Evolutionary conservation across 2,329 filamentous ascomycete genomes (phyloP).

Genomic region (Ascochyta fabae): DNA sequence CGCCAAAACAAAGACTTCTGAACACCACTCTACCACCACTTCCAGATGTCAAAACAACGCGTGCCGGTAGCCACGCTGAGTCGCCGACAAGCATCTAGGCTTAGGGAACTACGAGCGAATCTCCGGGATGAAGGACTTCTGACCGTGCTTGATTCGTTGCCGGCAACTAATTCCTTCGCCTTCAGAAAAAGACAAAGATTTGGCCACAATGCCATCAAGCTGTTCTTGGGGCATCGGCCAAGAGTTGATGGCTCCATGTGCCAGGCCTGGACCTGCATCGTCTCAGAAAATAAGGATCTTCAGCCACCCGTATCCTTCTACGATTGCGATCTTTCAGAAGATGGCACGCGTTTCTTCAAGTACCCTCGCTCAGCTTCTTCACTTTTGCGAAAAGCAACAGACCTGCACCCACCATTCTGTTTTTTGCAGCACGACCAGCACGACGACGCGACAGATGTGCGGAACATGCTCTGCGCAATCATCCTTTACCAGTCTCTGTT

Average conservation of each 20-base stretch:
- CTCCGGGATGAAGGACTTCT: background rate
- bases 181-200: background rate
- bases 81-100: background rate
- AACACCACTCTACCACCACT: constrained; percentile 1
- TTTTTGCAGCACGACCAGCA: constrained; percentile 19
- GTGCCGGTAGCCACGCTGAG: background rate
- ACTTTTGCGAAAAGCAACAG: constrained; percentile 16
- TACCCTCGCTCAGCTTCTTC: constrained; percentile 16
- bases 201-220: background rate
- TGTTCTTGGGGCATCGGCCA: background rate
- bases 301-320: constrained; percentile 5
- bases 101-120: background rate
- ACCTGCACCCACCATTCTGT: constrained; percentile 15
- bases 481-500: constrained; percentile 15
- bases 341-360: background rate
- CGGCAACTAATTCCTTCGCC: background rate
- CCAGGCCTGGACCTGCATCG: constrained; percentile 7
- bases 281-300: background rate
- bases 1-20: background rate
- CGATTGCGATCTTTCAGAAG: background rate
- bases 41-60: constrained; percentile 1
- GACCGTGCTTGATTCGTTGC: constrained; percentile 3
- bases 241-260: background rate
- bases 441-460: background rate
- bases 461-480: constrained; percentile 20